Percentiles rank a stretch among this genome's conserved stretches.
These are phyloP conservation scores for Borealophlyctis nickersoniae DNA, from an alignment of 192 early-diverging fungal genomes.

Conservation along the genomic window DNA sequence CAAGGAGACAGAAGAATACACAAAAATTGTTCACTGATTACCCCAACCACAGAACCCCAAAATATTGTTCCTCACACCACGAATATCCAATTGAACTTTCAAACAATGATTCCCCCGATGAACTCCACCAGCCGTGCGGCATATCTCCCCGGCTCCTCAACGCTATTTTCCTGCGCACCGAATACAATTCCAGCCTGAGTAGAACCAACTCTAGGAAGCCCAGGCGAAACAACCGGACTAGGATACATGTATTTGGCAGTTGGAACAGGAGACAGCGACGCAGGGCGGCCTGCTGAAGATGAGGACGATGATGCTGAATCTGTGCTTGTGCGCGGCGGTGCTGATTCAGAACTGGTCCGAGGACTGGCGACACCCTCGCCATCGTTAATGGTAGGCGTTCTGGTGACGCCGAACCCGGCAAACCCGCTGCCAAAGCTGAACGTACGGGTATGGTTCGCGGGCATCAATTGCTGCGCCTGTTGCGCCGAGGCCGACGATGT, in stretches of 20 bases:
- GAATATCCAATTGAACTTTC: no score
- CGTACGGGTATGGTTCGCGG: neutral
- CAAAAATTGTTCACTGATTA: no score
- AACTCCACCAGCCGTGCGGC: conserved; percentile 33
- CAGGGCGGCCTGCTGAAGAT: no score
- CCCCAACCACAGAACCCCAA: no score
- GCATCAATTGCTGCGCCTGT: neutral
- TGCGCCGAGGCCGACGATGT: neutral
- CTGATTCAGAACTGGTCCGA: neutral
- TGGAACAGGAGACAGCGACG: neutral
- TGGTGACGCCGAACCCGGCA: neutral
- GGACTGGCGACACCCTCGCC: neutral
- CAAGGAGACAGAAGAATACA: no score
- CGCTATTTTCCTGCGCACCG: conserved; percentile 23
- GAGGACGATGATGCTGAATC: neutral
- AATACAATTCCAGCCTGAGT: no score
- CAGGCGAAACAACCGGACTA: neutral
- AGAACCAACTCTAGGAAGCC: no score
- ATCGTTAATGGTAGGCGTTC: neutral
- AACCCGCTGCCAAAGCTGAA: neutral
- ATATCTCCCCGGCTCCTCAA: conserved; percentile 45
- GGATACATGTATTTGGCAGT: no score
- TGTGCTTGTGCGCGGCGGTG: neutral
- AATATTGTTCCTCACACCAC: no score
- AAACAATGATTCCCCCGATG: conserved; percentile 28